Evolutionary conservation across 129 eudicot species (phyloP).

Genomic region (Logfia minima): DNA sequence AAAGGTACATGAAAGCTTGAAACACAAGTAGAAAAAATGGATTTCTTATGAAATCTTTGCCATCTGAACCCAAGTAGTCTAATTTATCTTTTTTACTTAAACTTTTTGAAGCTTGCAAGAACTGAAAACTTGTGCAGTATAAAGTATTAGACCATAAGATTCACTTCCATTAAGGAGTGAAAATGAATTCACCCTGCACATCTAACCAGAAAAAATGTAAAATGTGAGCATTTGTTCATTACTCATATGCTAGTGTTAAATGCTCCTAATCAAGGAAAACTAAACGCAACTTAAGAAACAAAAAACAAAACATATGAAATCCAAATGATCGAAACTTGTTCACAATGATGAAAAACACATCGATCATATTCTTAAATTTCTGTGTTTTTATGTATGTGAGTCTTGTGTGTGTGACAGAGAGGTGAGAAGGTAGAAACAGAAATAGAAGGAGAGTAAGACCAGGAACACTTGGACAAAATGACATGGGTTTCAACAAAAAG

Average conservation of each 20-base stretch:
- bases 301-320: neutral
- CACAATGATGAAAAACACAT: neutral
- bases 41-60: neutral
- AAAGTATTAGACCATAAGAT: neutral
- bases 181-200: neutral
- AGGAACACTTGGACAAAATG: slow-evolving; percentile 20
- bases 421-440: no score
- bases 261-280: neutral
- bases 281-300: neutral
- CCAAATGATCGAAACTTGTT: neutral
- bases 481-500: slow-evolving; percentile 31
- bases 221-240: neutral
- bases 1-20: neutral
- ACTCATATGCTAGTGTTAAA: neutral
- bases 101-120: neutral
- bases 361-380: no score
- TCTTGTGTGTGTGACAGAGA: neutral
- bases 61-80: neutral
- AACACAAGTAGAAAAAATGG: neutral
- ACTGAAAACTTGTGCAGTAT: neutral
- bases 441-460: slow-evolving; percentile 19
- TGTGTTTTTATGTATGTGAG: neutral
- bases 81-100: neutral
- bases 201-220: neutral
- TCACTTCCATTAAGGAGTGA: neutral